Evolutionary conservation across 768 basidiomycete genomes (phyloP).

Genomic region (Coprinopsis strossmayeri): DNA sequence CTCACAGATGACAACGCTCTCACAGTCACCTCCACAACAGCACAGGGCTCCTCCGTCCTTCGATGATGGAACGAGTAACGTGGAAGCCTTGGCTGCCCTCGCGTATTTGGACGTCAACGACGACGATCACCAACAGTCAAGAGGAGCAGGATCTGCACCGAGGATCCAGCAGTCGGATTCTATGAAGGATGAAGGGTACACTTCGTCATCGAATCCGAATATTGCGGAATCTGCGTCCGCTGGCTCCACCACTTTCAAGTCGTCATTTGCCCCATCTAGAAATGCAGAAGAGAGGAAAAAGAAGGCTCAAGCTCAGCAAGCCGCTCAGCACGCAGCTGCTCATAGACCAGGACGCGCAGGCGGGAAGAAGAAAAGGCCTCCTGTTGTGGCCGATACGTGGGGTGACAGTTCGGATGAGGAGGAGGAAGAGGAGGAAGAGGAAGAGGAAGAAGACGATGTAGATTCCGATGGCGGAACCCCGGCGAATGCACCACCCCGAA

Average conservation of each 20-base stretch:
- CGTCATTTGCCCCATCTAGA: slow-evolving; percentile 84
- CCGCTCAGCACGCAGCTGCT: slow-evolving; percentile 71
- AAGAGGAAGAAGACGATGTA: slow-evolving; percentile 70
- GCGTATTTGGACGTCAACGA: slow-evolving; percentile 62
- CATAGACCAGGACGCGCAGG: slow-evolving; percentile 67
- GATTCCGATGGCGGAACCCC: slow-evolving; percentile 52
- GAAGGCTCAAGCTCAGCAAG: slow-evolving; percentile 77
- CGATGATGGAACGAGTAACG: slow-evolving; percentile 41
- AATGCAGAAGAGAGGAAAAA: slow-evolving; percentile 82
- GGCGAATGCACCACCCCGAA: slow-evolving; percentile 19
- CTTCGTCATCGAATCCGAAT: slow-evolving; percentile 4
- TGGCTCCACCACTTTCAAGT: slow-evolving; percentile 39
- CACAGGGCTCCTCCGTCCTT: slow-evolving; percentile 13
- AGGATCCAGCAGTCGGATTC: slow-evolving; percentile 10
- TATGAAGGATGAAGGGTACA: slow-evolving; percentile 1
- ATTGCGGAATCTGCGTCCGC: slow-evolving; percentile 28
- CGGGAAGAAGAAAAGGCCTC: slow-evolving; percentile 51
- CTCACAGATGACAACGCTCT: slow-evolving; percentile 11
- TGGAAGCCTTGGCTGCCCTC: slow-evolving; percentile 74
- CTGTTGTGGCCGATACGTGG: slow-evolving; percentile 46
- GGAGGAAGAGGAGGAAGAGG: slow-evolving; percentile 83
- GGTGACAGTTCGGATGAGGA: slow-evolving; percentile 77
- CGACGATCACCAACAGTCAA: slow-evolving; percentile 25
- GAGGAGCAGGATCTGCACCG: slow-evolving; percentile 14
- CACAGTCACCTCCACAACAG: not conserved